A percentile compares a stretch with the other conserved stretches of the same genome.
Conservation (phyloP, 2,329 filamentous ascomycete species). For the Ascochyta pisi region DNA sequence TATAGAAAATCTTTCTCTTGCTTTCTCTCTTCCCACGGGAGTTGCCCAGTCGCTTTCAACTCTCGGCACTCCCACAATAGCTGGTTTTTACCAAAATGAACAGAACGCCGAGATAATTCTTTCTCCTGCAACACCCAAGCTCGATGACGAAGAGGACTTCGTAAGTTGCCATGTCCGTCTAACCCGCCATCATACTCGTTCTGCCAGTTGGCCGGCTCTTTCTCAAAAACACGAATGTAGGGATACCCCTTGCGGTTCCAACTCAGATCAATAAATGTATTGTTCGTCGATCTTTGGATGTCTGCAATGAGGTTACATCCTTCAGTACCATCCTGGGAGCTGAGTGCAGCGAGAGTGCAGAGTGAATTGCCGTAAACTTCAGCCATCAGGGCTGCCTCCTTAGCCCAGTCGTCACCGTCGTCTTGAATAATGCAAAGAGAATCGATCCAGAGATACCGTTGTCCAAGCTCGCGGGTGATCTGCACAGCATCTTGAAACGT, state of each 20-base stretch:
- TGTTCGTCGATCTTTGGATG: background rate
- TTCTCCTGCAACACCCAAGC: slow-evolving; percentile 9
- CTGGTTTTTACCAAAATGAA: background rate
- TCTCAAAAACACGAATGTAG: background rate
- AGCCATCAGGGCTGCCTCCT: slow-evolving; percentile 12
- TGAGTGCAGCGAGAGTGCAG: slow-evolving; percentile 7
- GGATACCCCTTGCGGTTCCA: background rate
- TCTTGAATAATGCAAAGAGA: slow-evolving; percentile 19
- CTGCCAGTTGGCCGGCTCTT: background rate
- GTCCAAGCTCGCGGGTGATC: background rate
- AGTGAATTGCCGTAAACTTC: slow-evolving; percentile 1
- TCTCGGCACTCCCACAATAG: background rate
- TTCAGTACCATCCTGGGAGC: background rate
- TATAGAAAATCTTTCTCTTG: background rate
- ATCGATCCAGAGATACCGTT: slow-evolving; percentile 20
- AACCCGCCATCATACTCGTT: background rate
- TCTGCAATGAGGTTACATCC: background rate
- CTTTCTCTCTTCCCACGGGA: slow-evolving; percentile 1
- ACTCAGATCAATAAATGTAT: background rate
- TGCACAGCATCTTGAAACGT: slow-evolving; percentile 15
- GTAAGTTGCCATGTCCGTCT: background rate
- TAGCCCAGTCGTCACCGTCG: background rate
- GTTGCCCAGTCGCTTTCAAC: background rate
- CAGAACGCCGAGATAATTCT: background rate
- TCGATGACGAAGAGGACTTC: slow-evolving; percentile 1